Percentiles rank a stretch among this genome's conserved stretches.
Evolutionary conservation across 2,329 filamentous ascomycete species (phyloP).

Genomic region (Fusarium staphyleae): DNA sequence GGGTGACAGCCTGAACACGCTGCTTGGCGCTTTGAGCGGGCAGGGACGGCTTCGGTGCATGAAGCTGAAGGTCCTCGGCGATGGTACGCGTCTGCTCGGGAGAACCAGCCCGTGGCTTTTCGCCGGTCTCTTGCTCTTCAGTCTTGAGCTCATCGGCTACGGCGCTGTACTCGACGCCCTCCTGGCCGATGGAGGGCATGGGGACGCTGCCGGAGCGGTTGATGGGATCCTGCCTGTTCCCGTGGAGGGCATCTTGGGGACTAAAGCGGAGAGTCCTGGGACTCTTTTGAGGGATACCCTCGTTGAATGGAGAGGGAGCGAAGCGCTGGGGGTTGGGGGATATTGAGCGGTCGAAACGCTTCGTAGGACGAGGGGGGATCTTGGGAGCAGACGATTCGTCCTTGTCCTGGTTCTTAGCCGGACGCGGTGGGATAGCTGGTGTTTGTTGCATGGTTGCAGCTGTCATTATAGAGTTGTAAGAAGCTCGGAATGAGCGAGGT

Average conservation of each 20-base stretch:
- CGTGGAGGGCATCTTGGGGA: constrained; percentile 45
- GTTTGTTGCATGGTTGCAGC: constrained; percentile 57
- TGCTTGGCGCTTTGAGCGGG: constrained; percentile 82
- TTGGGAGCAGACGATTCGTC: constrained; percentile 60
- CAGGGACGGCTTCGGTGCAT: constrained; percentile 88
- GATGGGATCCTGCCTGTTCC: constrained; percentile 51
- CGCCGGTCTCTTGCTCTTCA: constrained; percentile 52
- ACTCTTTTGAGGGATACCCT: constrained; percentile 63
- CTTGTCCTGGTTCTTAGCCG: constrained; percentile 58
- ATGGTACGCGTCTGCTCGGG: constrained; percentile 80
- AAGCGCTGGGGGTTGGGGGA: constrained; percentile 82
- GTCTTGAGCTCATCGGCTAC: constrained; percentile 53
- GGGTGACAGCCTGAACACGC: constrained; percentile 82
- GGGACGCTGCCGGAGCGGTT: constrained; percentile 77
- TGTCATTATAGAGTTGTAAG: constrained; percentile 51
- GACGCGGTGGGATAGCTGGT: constrained; percentile 65
- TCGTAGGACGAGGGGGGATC: constrained; percentile 81
- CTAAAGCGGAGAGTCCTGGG: constrained; percentile 47
- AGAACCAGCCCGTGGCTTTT: constrained; percentile 49
- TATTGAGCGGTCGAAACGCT: constrained; percentile 75
- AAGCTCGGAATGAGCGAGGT: constrained; percentile 31
- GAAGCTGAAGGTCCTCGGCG: constrained; percentile 80
- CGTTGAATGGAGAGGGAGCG: constrained; percentile 86
- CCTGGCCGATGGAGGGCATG: constrained; percentile 86
- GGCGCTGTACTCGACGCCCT: constrained; percentile 85